Percentiles rank a stretch among this genome's conserved stretches.
phyloP scores from a whole-genome alignment of 495 filamentous ascomycete genomes.

The Saxispiralis lemnorum region DNA sequence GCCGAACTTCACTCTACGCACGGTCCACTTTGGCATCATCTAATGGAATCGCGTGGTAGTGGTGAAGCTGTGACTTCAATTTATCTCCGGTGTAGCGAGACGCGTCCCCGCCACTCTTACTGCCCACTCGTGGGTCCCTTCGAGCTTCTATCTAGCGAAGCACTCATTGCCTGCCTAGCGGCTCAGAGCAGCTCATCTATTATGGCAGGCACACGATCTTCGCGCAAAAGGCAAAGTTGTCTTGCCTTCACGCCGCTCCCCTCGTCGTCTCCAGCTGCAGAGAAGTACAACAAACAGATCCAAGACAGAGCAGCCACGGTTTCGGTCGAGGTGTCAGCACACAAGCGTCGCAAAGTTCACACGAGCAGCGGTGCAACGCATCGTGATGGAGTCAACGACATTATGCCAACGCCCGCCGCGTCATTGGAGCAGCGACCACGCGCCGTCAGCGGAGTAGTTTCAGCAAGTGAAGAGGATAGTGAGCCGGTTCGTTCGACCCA shows the following conservation, averaged over 20 bases:
- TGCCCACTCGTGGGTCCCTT: too few relatives aligned
- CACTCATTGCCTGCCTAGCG: not conserved
- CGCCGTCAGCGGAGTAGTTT: not conserved
- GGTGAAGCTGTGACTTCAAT: too few relatives aligned
- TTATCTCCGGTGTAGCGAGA: too few relatives aligned
- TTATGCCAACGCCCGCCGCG: slow-evolving; percentile 10
- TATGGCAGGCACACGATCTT: not conserved
- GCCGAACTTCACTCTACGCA: too few relatives aligned
- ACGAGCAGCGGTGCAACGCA: not conserved
- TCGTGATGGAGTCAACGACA: slow-evolving; percentile 1
- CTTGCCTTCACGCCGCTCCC: slow-evolving; percentile 22
- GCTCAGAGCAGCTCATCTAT: not conserved
- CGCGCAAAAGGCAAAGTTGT: slow-evolving; percentile 19
- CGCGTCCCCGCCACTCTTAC: too few relatives aligned
- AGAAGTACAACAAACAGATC: slow-evolving; percentile 13
- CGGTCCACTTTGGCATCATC: too few relatives aligned
- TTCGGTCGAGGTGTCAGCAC: slow-evolving; percentile 7
- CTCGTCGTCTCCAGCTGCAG: slow-evolving; percentile 18
- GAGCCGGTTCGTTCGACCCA: slow-evolving; percentile 3
- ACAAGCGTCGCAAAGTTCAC: slow-evolving; percentile 16
- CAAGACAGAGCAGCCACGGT: slow-evolving; percentile 18
- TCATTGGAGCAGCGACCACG: slow-evolving; percentile 1
- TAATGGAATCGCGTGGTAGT: too few relatives aligned
- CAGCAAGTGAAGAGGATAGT: not conserved
- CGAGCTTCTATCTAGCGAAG: not conserved